phyloP scores from a whole-genome alignment of 2,329 filamentous ascomycete species.

The Hypoxylon sp. region DNA sequence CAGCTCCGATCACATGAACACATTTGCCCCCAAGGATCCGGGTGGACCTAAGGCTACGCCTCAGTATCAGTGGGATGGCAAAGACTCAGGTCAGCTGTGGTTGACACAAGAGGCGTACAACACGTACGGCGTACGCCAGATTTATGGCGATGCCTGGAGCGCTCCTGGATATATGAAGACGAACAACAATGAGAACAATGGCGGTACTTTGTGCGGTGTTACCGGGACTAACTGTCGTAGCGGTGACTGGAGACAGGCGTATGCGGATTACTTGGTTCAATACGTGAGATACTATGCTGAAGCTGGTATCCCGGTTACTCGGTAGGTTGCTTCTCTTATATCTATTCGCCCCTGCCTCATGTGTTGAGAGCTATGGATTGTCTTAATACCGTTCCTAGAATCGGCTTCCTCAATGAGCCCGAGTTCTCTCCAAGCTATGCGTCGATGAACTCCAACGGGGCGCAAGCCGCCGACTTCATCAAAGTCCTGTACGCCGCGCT shows the following conservation, averaged over 20 bases:
- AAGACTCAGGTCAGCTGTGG: slow-evolving; percentile 63
- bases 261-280: slow-evolving; percentile 61
- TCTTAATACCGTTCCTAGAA: slow-evolving; percentile 21
- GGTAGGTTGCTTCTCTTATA: slow-evolving; percentile 33
- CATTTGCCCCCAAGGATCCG: slow-evolving; percentile 59
- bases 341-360: neutral
- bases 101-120: slow-evolving; percentile 61
- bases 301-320: slow-evolving; percentile 53
- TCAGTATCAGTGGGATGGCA: slow-evolving; percentile 60
- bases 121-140: slow-evolving; percentile 54
- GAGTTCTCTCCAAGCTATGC: slow-evolving; percentile 50
- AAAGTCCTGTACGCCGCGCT: slow-evolving; percentile 48
- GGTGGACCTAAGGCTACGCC: slow-evolving; percentile 56
- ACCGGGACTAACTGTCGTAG: slow-evolving; percentile 48
- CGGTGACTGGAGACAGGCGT: slow-evolving; percentile 61
- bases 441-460: slow-evolving; percentile 50
- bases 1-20: slow-evolving; percentile 57
- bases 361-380: neutral
- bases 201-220: slow-evolving; percentile 58
- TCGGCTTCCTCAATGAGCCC: slow-evolving; percentile 51
- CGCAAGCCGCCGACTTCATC: slow-evolving; percentile 51
- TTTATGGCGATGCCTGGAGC: slow-evolving; percentile 60
- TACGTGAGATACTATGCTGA: slow-evolving; percentile 59
- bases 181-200: slow-evolving; percentile 56
- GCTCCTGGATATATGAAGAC: slow-evolving; percentile 62